A percentile compares a stretch with the other conserved stretches of the same genome.
phyloP scores from a whole-genome alignment of 2,329 filamentous ascomycete genomes.

The Chaetomiaceae sp. region DNA sequence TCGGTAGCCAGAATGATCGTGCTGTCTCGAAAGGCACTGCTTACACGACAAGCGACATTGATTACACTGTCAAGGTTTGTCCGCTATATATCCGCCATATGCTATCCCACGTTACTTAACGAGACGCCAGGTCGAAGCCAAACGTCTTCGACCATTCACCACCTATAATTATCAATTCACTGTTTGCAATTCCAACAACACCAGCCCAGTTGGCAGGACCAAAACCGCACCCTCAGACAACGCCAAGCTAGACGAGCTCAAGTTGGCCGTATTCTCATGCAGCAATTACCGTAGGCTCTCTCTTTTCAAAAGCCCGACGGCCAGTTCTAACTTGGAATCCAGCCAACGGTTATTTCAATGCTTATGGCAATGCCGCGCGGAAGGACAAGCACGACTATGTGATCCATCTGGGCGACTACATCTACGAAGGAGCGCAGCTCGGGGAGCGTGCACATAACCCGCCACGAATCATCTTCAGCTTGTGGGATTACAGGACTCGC shows the following conservation, averaged over 20 bases:
- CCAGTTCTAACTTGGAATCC: not conserved
- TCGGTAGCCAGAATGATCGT: slow-evolving; percentile 34
- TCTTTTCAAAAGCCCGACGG: slow-evolving; percentile 25
- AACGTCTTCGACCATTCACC: slow-evolving; percentile 13
- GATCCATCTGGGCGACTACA: slow-evolving; percentile 56
- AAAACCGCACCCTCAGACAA: slow-evolving; percentile 61
- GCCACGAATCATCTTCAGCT: slow-evolving; percentile 29
- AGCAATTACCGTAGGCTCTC: slow-evolving; percentile 55
- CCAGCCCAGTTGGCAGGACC: slow-evolving; percentile 62
- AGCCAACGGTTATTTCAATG: slow-evolving; percentile 56
- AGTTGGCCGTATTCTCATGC: slow-evolving; percentile 67
- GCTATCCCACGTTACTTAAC: not conserved
- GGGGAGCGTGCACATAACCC: slow-evolving; percentile 38
- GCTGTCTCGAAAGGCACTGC: slow-evolving; percentile 54
- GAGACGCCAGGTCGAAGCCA: slow-evolving; percentile 33
- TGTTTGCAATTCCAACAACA: slow-evolving; percentile 60
- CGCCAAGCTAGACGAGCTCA: slow-evolving; percentile 53
- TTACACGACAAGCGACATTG: slow-evolving; percentile 68
- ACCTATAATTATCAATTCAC: slow-evolving; percentile 66
- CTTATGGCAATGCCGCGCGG: slow-evolving; percentile 54
- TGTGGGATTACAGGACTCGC: slow-evolving; percentile 54
- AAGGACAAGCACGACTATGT: slow-evolving; percentile 59
- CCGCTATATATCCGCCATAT: not conserved
- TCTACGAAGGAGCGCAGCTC: slow-evolving; percentile 44
- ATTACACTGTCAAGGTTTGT: slow-evolving; percentile 62